These are phyloP conservation scores for Termitomyces sp. DNA, from an alignment of 768 basidiomycete genomes.

Conservation along the genomic window DNA sequence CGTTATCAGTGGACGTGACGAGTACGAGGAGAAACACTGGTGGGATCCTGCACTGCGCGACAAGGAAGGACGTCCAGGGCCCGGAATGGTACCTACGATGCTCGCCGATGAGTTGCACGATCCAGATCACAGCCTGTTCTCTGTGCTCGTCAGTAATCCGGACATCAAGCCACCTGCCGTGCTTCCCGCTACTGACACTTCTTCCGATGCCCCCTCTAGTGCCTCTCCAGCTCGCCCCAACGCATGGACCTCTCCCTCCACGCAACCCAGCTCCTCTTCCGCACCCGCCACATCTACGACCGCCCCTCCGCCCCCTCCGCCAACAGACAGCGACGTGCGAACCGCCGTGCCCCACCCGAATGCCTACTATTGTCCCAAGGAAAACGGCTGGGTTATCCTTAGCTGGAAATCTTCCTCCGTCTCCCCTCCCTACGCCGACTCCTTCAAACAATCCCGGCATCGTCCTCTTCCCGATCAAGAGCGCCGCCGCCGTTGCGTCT, in stretches of 20 bases:
- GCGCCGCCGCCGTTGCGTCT: conserved; percentile 40
- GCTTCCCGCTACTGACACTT: background rate
- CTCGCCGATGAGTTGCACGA: conserved; percentile 68
- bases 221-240: conserved; percentile 2
- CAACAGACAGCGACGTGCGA: conserved; percentile 61
- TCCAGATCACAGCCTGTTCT: conserved; percentile 68
- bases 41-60: conserved; percentile 54
- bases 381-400: conserved; percentile 81
- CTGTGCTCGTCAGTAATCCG: conserved; percentile 40
- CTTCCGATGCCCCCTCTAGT: background rate
- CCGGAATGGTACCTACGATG: conserved; percentile 65
- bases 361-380: conserved; percentile 78
- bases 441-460: conserved; percentile 30
- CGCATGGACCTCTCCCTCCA: conserved; percentile 3
- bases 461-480: conserved; percentile 51
- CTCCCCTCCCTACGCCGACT: conserved; percentile 52
- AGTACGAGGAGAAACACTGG: conserved; percentile 64
- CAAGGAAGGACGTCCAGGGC: conserved; percentile 54
- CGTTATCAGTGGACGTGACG: conserved; percentile 57
- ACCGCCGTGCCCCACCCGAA: conserved; percentile 76
- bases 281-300: background rate
- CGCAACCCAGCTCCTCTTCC: background rate
- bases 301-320: conserved; percentile 34
- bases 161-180: conserved; percentile 12
- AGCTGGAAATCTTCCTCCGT: conserved; percentile 63